These are phyloP conservation scores for Bacterosira constricta DNA, from an alignment of 108 stramenopile species.

Conservation along the genomic window DNA sequence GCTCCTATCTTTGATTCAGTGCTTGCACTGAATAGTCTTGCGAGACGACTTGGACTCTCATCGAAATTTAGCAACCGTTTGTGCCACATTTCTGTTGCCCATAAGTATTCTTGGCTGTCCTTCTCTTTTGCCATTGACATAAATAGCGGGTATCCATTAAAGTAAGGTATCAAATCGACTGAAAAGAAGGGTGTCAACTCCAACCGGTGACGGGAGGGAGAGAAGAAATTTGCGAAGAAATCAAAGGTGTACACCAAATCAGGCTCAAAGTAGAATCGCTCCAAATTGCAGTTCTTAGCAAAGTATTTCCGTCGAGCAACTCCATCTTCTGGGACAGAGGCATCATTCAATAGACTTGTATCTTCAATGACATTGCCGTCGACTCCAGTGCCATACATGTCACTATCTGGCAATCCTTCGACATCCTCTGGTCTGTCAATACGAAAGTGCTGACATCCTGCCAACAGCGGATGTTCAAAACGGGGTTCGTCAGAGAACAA, in stretches of 20 bases:
- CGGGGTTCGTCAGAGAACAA: conserved; percentile 36
- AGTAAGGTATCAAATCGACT: conserved; percentile 50
- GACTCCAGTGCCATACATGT: conserved; percentile 20
- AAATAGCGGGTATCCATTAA: conserved; percentile 52
- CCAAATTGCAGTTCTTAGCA: conserved; percentile 39
- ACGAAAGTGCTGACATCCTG: conserved; percentile 54
- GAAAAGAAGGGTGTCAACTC: conserved; percentile 51
- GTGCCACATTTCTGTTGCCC: conserved; percentile 55
- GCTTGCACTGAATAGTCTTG: conserved; percentile 14
- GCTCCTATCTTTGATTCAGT: too few species aligned
- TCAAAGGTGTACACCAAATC: conserved; percentile 52
- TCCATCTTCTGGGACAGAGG: conserved; percentile 28
- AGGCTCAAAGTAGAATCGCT: conserved; percentile 46
- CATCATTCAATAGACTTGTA: conserved; percentile 31
- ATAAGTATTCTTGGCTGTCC: conserved; percentile 33
- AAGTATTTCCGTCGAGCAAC: conserved; percentile 47
- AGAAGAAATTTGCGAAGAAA: conserved; percentile 49
- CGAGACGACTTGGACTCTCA: conserved; percentile 22
- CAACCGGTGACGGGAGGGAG: conserved; percentile 32
- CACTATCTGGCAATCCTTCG: neutral
- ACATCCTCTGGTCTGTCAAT: conserved; percentile 34
- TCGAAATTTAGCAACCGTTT: conserved; percentile 36
- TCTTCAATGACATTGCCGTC: conserved; percentile 46
- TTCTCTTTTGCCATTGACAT: conserved; percentile 55
- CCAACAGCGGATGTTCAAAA: conserved; percentile 52